Percentiles rank a stretch among this genome's conserved stretches.
These are phyloP conservation scores for Xylariaceae sp. DNA, from an alignment of 2,329 filamentous ascomycete species.

Conservation along the genomic window DNA sequence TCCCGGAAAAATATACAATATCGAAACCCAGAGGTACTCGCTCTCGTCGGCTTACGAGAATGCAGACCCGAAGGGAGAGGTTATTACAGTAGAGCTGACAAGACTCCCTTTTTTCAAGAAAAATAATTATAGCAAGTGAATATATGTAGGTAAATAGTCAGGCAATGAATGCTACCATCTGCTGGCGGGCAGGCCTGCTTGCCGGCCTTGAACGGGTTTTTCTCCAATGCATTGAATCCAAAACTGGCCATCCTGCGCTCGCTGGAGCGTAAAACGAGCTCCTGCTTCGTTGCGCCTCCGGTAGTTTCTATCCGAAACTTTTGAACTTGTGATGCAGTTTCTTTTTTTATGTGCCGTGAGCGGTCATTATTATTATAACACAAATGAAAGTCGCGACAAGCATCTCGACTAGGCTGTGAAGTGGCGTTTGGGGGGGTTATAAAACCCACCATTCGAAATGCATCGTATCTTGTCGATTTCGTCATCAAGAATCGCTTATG, in stretches of 20 bases:
- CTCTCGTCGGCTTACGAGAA: neutral
- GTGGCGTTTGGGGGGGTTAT: neutral
- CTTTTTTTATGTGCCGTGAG: neutral
- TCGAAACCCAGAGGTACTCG: too few species aligned
- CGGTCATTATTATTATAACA: slow-evolving; percentile 1
- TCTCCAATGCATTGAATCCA: neutral
- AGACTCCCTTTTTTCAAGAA: too few species aligned
- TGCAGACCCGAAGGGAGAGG: neutral
- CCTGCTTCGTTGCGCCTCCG: neutral
- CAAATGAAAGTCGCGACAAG: slow-evolving; percentile 5
- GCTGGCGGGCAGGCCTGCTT: neutral
- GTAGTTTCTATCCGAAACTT: neutral
- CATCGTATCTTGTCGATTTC: neutral
- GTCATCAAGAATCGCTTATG: neutral
- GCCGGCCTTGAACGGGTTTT: neutral
- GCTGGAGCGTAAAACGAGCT: neutral
- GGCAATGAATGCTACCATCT: too few species aligned
- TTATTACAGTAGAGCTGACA: neutral
- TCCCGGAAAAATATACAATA: too few species aligned
- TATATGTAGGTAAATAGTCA: too few species aligned
- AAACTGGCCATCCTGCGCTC: neutral
- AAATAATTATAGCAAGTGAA: too few species aligned
- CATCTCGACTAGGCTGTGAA: neutral
- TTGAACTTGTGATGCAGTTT: neutral
- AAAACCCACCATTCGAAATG: slow-evolving; percentile 1